Evolutionary conservation across 768 basidiomycete genomes (phyloP), one percentile per base, ranked within the genome.

Genomic region (Rhizopogon vesiculosus): DNA sequence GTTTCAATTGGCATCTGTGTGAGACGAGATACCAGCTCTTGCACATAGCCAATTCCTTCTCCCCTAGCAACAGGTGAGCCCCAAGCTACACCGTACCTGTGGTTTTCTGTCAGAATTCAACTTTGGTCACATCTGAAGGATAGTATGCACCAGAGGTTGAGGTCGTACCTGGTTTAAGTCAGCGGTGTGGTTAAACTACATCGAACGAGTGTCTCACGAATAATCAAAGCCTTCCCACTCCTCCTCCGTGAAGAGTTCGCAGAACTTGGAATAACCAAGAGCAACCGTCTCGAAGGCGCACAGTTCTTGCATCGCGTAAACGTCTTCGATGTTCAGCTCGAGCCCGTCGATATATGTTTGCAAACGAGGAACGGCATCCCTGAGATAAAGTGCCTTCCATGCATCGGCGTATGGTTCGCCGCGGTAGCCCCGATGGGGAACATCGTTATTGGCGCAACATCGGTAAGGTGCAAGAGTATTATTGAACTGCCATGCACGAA

Each of bases 141-240:
- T 7, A 19, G 10, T 31, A 43, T 43, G 42, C 15, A 64, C 58
- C 57, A 54, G 5, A 57, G 18, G 31, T 38, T 40, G 25, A 55
- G 49, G 22, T 55, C 44, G 16, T 18, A 33, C 9, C 55, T 58
- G 19, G 12, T 25, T n/a, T 13, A 28, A n/a, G 28, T 22, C 40
- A 55, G 35, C 49, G 31, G 40, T 15, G 5, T 46, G 16, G 35
- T n/a, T 40, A 5, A 33, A 43, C 39, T 41, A 16, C 29, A 48
- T n/a, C 42, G 6, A 18, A 9, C 13, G 38, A 43, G 18, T 19
- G 15, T 72, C 85, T 52, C 63, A 89, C 81, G 87, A 78, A 62
- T 95, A 93, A 66, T 89, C 80, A 65, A 92, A 94, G 1, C 90
- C 91, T 64, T 89, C 85, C 91, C 92, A 94, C 69, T 95, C 93